Percentiles rank a stretch among this genome's conserved stretches.
Evolutionary conservation across 805 yeast genomes (phyloP).

Genomic region (Candida pseudoglaebosa): DNA sequence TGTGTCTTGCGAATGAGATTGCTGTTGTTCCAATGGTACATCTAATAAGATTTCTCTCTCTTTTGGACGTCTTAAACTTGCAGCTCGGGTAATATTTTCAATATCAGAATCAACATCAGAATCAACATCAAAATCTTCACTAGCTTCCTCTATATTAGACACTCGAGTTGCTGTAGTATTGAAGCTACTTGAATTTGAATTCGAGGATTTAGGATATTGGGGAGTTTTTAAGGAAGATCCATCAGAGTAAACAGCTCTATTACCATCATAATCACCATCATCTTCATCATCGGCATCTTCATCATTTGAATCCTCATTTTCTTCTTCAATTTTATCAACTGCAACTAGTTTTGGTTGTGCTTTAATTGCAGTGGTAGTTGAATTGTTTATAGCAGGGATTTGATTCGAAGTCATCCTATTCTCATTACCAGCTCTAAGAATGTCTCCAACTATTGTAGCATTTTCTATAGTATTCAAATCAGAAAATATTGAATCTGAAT

Average conservation of each 20-base stretch:
- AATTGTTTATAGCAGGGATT: conserved; percentile 18
- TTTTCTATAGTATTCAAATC: conserved; percentile 43
- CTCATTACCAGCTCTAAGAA: conserved; percentile 20
- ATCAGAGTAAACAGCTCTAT: background rate
- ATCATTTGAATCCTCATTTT: conserved; percentile 31
- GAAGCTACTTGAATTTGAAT: background rate
- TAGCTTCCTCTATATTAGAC: conserved; percentile 14
- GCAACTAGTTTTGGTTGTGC: conserved; percentile 72
- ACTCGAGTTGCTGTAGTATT: conserved; percentile 1
- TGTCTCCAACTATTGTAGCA: conserved; percentile 45
- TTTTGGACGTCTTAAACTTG: conserved; percentile 22
- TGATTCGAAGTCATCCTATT: background rate
- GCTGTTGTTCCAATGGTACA: background rate
- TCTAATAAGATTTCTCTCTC: background rate
- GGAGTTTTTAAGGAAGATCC: no score
- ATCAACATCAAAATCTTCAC: conserved; percentile 39
- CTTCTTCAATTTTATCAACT: conserved; percentile 45
- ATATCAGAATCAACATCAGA: conserved; percentile 45
- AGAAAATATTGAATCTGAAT: conserved; percentile 39
- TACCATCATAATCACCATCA: conserved; percentile 2
- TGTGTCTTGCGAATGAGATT: background rate
- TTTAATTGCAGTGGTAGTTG: conserved; percentile 69
- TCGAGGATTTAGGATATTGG: background rate
- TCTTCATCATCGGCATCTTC: conserved; percentile 21
- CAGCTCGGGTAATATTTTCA: conserved; percentile 41